phyloP scores from a whole-genome alignment of 1,284 basidiomycete genomes.

The Grifola frondosa region DNA sequence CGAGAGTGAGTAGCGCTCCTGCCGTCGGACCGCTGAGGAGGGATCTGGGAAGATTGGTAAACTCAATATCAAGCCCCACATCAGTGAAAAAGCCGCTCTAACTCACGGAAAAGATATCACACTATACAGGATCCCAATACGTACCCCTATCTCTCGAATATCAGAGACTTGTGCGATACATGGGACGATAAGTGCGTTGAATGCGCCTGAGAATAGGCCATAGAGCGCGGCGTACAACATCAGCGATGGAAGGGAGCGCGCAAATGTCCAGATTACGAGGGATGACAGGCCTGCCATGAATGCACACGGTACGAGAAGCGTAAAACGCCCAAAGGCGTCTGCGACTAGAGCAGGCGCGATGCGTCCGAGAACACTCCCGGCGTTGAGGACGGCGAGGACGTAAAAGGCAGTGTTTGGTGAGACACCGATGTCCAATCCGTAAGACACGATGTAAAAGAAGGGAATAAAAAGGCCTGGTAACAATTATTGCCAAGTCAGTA shows the following conservation, averaged over 20 bases:
- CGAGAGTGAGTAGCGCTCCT: conserved; percentile 47
- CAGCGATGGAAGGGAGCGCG: conserved; percentile 33
- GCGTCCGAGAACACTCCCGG: conserved; percentile 57
- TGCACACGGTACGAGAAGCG: conserved; percentile 59
- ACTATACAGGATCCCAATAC: conserved; percentile 61
- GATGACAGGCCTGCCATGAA: conserved; percentile 58
- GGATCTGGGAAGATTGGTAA: conserved; percentile 39
- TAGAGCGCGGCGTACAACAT: conserved; percentile 55
- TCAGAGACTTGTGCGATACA: conserved; percentile 44
- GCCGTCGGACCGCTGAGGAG: conserved; percentile 60
- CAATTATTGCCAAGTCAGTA: too few species aligned
- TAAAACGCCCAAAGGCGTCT: conserved; percentile 56
- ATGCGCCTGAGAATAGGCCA: conserved; percentile 41
- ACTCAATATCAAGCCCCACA: not conserved
- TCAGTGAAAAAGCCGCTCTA: not conserved
- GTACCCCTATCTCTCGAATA: conserved; percentile 51
- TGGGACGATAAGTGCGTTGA: conserved; percentile 34
- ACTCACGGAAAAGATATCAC: conserved; percentile 68
- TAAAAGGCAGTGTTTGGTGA: conserved; percentile 36
- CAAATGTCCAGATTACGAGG: conserved; percentile 56
- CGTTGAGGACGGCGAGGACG: conserved; percentile 63
- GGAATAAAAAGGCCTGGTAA: conserved; percentile 58
- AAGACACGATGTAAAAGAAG: conserved; percentile 33
- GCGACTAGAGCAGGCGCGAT: conserved; percentile 61
- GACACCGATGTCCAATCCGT: conserved; percentile 19